Percentiles rank a stretch among this genome's conserved stretches.
phyloP scores from a whole-genome alignment of 768 basidiomycete genomes.

The Russula lepida region DNA sequence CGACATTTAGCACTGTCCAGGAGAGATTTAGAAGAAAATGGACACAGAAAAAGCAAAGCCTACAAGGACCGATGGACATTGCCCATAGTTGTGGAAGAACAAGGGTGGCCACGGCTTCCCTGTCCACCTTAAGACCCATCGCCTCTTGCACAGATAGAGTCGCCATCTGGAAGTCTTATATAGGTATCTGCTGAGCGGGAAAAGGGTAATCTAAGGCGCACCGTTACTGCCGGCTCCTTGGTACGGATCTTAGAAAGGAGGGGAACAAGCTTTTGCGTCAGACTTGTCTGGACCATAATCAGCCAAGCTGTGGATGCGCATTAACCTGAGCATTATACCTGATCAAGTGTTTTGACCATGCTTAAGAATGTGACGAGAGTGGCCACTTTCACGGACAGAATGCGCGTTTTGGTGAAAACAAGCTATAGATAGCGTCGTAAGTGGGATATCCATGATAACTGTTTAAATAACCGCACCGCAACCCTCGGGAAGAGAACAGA shows the following conservation, averaged over 20 bases:
- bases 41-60: constrained; percentile 5
- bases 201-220: constrained; percentile 28
- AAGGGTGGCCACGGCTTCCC: constrained; percentile 64
- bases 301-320: background rate
- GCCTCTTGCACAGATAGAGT: constrained; percentile 88
- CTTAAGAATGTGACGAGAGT: constrained; percentile 74
- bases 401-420: constrained; percentile 87
- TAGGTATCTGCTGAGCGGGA: background rate
- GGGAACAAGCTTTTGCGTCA: constrained; percentile 95
- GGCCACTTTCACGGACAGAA: constrained; percentile 86
- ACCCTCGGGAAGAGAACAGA: constrained; percentile 85
- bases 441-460: background rate
- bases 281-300: constrained; percentile 44
- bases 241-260: constrained; percentile 91
- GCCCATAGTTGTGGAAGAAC: constrained; percentile 70
- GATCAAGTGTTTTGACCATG: constrained; percentile 87
- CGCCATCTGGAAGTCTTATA: constrained; percentile 51
- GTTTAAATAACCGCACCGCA: constrained; percentile 50
- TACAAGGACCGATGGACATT: constrained; percentile 94
- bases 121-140: constrained; percentile 91
- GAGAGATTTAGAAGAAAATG: background rate
- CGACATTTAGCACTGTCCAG: constrained; percentile 57
- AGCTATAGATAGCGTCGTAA: constrained; percentile 39
- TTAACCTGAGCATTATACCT: constrained; percentile 37
- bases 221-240: constrained; percentile 93